These are phyloP conservation scores for Dimargaris cristalligena DNA, from an alignment of 192 early-diverging fungal species.

Conservation along the genomic window DNA sequence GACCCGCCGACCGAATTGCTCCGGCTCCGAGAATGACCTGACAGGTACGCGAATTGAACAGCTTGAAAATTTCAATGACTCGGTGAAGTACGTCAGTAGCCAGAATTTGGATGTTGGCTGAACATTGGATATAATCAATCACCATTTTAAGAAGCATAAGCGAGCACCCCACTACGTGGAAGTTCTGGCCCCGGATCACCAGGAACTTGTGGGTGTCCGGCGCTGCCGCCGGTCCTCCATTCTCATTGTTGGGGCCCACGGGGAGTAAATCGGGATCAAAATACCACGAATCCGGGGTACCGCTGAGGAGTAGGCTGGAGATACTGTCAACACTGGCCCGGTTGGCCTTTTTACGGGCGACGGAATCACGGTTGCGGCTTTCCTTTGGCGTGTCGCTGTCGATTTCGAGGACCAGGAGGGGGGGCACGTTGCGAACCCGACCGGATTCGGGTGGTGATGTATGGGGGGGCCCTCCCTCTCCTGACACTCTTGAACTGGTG, in stretches of 20 bases:
- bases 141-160: constrained; percentile 80
- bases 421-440: constrained; percentile 1
- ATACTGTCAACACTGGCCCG: constrained; percentile 6
- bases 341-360: not conserved
- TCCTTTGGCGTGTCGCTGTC: not conserved
- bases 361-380: not conserved
- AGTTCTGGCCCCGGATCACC: constrained; percentile 54
- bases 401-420: constrained; percentile 4
- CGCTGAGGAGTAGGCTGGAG: constrained; percentile 1
- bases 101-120: constrained; percentile 58
- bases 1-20: constrained; percentile 88
- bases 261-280: constrained; percentile 1
- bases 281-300: not conserved
- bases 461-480: too few relatives aligned
- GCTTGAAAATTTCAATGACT: constrained; percentile 62
- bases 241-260: not conserved
- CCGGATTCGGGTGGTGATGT: too few relatives aligned
- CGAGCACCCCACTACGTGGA: constrained; percentile 77
- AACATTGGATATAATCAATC: constrained; percentile 78
- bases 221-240: constrained; percentile 3
- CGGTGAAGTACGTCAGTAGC: constrained; percentile 78
- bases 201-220: constrained; percentile 39
- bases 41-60: constrained; percentile 89
- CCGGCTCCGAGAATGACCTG: constrained; percentile 97
- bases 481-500: too few relatives aligned